Evolutionary conservation across 2,329 filamentous ascomycete species (phyloP).

Genomic region (Dryadomyces quercivorus): DNA sequence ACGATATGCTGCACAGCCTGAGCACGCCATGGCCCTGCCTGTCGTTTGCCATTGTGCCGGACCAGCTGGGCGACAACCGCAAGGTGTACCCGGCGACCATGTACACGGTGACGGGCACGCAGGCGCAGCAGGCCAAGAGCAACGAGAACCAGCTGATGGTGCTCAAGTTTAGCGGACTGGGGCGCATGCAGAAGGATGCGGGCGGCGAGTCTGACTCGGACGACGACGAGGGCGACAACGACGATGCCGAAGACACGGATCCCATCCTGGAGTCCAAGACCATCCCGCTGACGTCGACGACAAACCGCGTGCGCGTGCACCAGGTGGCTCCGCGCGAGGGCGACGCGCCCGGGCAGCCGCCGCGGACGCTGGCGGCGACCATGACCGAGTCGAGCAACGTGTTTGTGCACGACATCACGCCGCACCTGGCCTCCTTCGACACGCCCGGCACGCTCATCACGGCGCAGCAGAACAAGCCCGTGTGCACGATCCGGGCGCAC

Average conservation of each 20-base stretch:
- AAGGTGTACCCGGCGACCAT: constrained; percentile 91
- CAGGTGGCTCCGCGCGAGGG: constrained; percentile 58
- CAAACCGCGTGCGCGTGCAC: constrained; percentile 84
- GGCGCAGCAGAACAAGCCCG: constrained; percentile 74
- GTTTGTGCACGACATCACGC: constrained; percentile 87
- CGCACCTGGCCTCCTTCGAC: constrained; percentile 82
- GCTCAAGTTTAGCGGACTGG: constrained; percentile 88
- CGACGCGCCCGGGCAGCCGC: constrained; percentile 52
- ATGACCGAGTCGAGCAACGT: constrained; percentile 87
- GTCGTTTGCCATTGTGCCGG: constrained; percentile 84
- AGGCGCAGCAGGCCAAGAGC: constrained; percentile 63
- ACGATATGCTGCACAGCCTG: constrained; percentile 93
- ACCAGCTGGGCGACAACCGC: constrained; percentile 76
- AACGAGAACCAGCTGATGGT: constrained; percentile 91
- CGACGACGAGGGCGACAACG: constrained; percentile 53
- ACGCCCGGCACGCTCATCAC: constrained; percentile 71
- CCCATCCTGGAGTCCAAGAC: constrained; percentile 88
- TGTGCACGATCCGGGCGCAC: constrained; percentile 81
- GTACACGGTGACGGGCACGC: constrained; percentile 89
- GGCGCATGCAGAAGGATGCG: constrained; percentile 58
- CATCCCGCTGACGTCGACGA: constrained; percentile 76
- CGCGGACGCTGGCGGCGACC: constrained; percentile 73
- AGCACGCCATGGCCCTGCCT: constrained; percentile 95
- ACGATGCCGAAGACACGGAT: constrained; percentile 67
- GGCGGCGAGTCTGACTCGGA: constrained; percentile 53